Evolutionary conservation across 2,329 filamentous ascomycete species (phyloP), one percentile per base, ranked within the genome.

Genomic region (Pseudogymnoascus sp.): DNA sequence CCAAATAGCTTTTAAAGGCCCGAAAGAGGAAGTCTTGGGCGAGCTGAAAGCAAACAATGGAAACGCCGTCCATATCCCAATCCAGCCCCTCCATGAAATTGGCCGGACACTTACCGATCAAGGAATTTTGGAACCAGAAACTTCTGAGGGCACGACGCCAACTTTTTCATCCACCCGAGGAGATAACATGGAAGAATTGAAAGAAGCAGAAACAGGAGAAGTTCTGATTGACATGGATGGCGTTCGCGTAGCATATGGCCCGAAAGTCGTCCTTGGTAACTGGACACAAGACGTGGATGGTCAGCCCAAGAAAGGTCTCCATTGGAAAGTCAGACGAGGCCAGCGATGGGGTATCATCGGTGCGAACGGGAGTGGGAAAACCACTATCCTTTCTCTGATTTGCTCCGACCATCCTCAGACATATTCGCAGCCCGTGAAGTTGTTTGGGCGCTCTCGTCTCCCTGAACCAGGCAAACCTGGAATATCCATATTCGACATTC

Each of bases 321-420:
- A 88, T 72, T 97, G 95, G 91, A 90, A 83, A 0, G 87, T 97
- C 23, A 84, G 86, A 40, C 84, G 88, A 61, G 93, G 93, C 23
- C 87, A 97, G 73, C 86, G 93, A 66, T 96, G 92, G 89, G 93
- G 90, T 2, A 84, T 97, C 17, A 95, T 99, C 71, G 95, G 95
- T 0, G 89, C 93, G 33, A 97, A 99, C 70, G 95, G 89, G 11
- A 96, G 91, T 0, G 95, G 95, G 17, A 99, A 99, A 78, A 99
- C 95, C 0, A 99, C 95, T 0, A 82, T 99, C 40, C 83, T 97
- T 28, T 95, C 92, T 4, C 82, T 99, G 5, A 89, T 99, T 65
- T 96, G 91, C 65, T 97, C 93, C 0, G 95, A 99, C 71, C 95
- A 99, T 70, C 95, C 95, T 0, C 93, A 97, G 75, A 87, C 93